Conservation (phyloP, 2,329 filamentous ascomycete genomes). For the Podosphaera xanthii region DNA sequence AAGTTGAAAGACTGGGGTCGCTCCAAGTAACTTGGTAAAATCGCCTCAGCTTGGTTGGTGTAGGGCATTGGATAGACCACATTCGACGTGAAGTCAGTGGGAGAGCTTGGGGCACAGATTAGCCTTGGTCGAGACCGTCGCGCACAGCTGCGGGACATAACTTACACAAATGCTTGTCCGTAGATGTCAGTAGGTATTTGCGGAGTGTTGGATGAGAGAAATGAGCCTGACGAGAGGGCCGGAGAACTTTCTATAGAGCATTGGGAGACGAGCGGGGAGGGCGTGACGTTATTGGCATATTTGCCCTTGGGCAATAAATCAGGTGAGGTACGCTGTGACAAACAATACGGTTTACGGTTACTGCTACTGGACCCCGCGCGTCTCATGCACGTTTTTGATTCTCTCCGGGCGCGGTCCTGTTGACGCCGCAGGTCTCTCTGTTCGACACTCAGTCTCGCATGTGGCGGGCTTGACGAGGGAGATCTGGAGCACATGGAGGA, state of each 20-base stretch:
- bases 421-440: conserved; percentile 40
- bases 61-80: conserved; percentile 13
- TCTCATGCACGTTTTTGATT: conserved; percentile 31
- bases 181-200: conserved; percentile 13
- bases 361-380: conserved; percentile 19
- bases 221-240: conserved; percentile 10
- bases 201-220: conserved; percentile 13
- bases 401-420: conserved; percentile 32
- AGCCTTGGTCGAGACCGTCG: not conserved
- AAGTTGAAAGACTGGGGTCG: conserved; percentile 15
- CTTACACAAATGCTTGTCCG: conserved; percentile 15
- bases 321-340: conserved; percentile 14
- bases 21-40: conserved; percentile 10
- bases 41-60: conserved; percentile 8
- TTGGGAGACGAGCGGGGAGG: conserved; percentile 15
- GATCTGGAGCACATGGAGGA: conserved; percentile 14
- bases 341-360: conserved; percentile 15
- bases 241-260: conserved; percentile 11
- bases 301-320: conserved; percentile 14
- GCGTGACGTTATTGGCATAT: conserved; percentile 12
- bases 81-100: conserved; percentile 11
- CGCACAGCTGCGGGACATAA: not conserved
- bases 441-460: conserved; percentile 29
- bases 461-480: conserved; percentile 32
- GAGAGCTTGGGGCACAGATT: conserved; percentile 4